These are phyloP conservation scores for Starmerella gropengiesseri DNA, from an alignment of 805 yeast genomes.

Conservation along the genomic window DNA sequence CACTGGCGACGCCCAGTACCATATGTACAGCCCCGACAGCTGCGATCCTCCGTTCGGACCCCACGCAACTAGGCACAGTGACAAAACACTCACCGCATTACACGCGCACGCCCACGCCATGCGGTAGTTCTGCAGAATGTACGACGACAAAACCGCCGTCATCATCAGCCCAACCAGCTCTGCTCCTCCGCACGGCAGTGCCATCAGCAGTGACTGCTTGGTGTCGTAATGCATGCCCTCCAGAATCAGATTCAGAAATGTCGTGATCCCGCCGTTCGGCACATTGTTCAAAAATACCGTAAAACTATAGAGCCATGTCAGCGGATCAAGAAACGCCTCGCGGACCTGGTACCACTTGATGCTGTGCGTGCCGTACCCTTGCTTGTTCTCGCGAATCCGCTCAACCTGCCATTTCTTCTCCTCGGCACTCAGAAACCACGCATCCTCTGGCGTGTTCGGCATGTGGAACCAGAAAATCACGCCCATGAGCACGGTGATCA, in stretches of 20 bases:
- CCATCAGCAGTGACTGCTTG: slow-evolving; percentile 34
- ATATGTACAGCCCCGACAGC: slow-evolving; percentile 19
- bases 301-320: slow-evolving; percentile 39
- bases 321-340: slow-evolving; percentile 42
- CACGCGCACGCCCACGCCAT: slow-evolving; percentile 12
- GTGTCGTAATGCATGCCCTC: slow-evolving; percentile 36
- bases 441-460: slow-evolving; percentile 44
- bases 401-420: slow-evolving; percentile 41
- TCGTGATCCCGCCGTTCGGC: slow-evolving; percentile 48
- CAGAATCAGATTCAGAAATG: slow-evolving; percentile 39
- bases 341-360: slow-evolving; percentile 46
- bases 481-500: slow-evolving; percentile 45
- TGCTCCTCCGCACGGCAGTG: slow-evolving; percentile 38
- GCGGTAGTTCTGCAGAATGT: slow-evolving; percentile 9
- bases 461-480: slow-evolving; percentile 38
- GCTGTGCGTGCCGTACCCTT: slow-evolving; percentile 46
- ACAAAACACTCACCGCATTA: slow-evolving; percentile 10
- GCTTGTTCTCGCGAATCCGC: slow-evolving; percentile 44
- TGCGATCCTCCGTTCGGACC: slow-evolving; percentile 18
- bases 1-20: slow-evolving; percentile 8
- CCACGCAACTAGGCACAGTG: slow-evolving; percentile 21
- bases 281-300: slow-evolving; percentile 35
- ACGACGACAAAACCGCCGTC: slow-evolving; percentile 11
- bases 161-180: slow-evolving; percentile 25
- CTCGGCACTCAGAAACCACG: slow-evolving; percentile 30